Conservation (phyloP, 306 rosid species). For the Cucurbita argyrosperma region DNA sequence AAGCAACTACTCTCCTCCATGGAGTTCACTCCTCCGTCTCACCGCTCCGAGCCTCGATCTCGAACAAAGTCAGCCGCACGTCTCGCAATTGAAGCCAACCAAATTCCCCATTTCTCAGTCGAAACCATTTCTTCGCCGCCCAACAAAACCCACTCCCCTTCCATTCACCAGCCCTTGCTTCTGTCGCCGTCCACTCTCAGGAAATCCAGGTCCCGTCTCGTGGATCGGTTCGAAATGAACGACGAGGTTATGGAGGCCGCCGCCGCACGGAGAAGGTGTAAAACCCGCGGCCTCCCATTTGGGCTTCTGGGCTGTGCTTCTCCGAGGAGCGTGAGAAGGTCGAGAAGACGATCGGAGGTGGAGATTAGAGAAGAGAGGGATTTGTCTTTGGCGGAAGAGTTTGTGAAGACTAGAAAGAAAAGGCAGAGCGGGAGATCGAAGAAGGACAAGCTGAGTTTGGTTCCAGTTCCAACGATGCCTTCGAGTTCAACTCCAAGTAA, state of each 20-base stretch:
- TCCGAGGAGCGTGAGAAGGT: constrained; percentile 49
- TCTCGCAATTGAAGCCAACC: constrained; percentile 6
- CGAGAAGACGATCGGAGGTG: constrained; percentile 39
- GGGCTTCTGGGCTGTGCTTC: constrained; percentile 42
- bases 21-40: constrained; percentile 39
- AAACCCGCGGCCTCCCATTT: constrained; percentile 21
- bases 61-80: constrained; percentile 33
- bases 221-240: constrained; percentile 34
- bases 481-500: constrained; percentile 41
- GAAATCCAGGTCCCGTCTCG: constrained; percentile 45
- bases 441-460: constrained; percentile 53
- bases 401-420: constrained; percentile 39
- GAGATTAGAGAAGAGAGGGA: constrained; percentile 63
- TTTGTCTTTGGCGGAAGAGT: constrained; percentile 29
- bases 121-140: constrained; percentile 20
- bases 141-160: constrained; percentile 21
- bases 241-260: constrained; percentile 32
- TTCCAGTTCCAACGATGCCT: constrained; percentile 22
- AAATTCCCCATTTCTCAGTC: constrained; percentile 26
- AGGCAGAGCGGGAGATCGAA: constrained; percentile 28
- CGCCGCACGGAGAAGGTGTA: constrained; percentile 32
- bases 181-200: constrained; percentile 49
- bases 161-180: constrained; percentile 39
- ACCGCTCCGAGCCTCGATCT: constrained; percentile 14
- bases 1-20: constrained; percentile 10